Evolutionary conservation across 495 filamentous ascomycete genomes (phyloP).

Genomic region (Neurospora intermedia): DNA sequence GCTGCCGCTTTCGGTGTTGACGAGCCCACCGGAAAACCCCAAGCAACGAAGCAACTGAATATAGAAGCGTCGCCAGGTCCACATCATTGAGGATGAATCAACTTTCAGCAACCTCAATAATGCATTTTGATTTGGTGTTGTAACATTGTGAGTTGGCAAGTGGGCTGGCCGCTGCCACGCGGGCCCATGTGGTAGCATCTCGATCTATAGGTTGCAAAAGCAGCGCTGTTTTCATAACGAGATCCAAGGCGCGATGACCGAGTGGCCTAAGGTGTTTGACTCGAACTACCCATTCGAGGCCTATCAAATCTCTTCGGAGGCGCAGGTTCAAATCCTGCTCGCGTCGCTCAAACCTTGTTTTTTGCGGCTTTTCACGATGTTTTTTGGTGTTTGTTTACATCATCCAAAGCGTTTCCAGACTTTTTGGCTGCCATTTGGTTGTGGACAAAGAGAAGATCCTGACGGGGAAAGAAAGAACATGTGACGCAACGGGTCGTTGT

Average conservation of each 20-base stretch:
- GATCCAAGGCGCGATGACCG: background rate
- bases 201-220: background rate
- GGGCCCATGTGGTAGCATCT: background rate
- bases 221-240: rapidly evolving
- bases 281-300: background rate
- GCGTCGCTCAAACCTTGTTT: background rate
- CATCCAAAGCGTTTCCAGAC: background rate
- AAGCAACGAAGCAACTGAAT: background rate
- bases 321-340: background rate
- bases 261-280: background rate
- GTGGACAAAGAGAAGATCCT: background rate
- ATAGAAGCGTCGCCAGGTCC: background rate
- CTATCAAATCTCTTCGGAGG: background rate
- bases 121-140: background rate
- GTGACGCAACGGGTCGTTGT: background rate
- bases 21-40: background rate
- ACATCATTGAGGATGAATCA: background rate
- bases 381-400: background rate
- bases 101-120: background rate
- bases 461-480: background rate
- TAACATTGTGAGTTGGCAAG: background rate
- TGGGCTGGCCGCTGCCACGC: background rate
- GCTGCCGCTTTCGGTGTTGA: background rate
- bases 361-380: background rate
- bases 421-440: background rate